phyloP scores from a whole-genome alignment of 129 eudicot genomes.

The Arctium minus region DNA sequence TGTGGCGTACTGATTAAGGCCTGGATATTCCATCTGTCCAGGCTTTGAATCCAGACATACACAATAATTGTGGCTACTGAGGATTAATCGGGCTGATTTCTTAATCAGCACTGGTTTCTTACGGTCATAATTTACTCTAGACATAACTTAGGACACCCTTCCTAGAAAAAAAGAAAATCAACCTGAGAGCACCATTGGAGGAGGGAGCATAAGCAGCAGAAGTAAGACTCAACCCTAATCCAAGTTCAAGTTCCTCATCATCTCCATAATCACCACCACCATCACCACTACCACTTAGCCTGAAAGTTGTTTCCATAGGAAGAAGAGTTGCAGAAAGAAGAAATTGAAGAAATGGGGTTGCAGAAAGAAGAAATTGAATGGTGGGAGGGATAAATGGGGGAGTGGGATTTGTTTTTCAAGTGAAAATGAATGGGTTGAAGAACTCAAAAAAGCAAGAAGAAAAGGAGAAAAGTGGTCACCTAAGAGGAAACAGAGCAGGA shows the following conservation, averaged over 20 bases:
- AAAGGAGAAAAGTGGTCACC: constrained; percentile 41
- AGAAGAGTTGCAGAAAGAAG: neutral
- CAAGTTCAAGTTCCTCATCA: constrained; percentile 70
- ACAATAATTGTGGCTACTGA: too few relatives aligned
- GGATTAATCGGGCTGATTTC: too few relatives aligned
- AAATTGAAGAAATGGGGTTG: neutral
- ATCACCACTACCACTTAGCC: constrained; percentile 17
- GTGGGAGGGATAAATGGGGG: neutral
- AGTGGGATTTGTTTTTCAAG: neutral
- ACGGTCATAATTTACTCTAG: too few relatives aligned
- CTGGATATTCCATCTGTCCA: too few relatives aligned
- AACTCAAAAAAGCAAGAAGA: constrained; percentile 19
- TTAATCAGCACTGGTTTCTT: too few relatives aligned
- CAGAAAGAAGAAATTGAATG: neutral
- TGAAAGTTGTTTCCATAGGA: constrained; percentile 32
- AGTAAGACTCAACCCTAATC: constrained; percentile 72
- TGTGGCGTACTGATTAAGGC: too few relatives aligned
- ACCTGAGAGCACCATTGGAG: constrained; percentile 30
- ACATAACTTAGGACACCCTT: too few relatives aligned
- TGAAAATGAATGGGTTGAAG: constrained; percentile 11
- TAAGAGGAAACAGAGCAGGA: constrained; percentile 38
- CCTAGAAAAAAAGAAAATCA: neutral
- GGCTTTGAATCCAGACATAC: too few relatives aligned
- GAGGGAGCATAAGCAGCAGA: constrained; percentile 29
- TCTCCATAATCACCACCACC: constrained; percentile 27